Conservation (phyloP, 371 early-diverging fungal genomes). For the Funneliformis caledonium region DNA sequence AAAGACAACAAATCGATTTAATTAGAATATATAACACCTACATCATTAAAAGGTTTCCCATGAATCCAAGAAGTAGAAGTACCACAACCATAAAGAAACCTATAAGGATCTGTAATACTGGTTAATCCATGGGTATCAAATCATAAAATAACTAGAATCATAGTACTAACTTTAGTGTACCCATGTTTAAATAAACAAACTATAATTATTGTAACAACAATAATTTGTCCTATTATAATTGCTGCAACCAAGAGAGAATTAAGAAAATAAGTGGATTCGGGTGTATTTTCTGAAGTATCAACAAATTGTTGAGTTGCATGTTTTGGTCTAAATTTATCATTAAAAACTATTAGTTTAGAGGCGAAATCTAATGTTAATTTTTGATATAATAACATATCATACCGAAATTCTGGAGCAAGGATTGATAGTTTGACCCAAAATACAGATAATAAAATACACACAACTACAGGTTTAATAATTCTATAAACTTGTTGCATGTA, state of each 20-base stretch:
- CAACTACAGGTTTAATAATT: constrained; percentile 79
- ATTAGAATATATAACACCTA: constrained; percentile 40
- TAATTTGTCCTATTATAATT: constrained; percentile 78
- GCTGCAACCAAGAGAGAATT: constrained; percentile 67
- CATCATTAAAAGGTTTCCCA: constrained; percentile 72
- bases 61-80: constrained; percentile 70
- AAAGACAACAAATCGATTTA: constrained; percentile 38
- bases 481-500: constrained; percentile 82
- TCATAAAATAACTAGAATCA: neutral
- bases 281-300: neutral
- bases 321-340: neutral
- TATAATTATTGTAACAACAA: constrained; percentile 78
- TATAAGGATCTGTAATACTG: constrained; percentile 59
- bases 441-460: constrained; percentile 76
- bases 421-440: constrained; percentile 84
- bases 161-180: constrained; percentile 66
- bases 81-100: constrained; percentile 81
- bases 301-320: neutral
- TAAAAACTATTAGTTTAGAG: neutral
- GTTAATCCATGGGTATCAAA: neutral
- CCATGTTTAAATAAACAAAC: constrained; percentile 76
- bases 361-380: neutral
- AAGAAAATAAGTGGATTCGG: constrained; percentile 40
- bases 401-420: constrained; percentile 62
- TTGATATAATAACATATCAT: constrained; percentile 5